Evolutionary conservation across 805 yeast species (phyloP), one percentile per base, ranked within the genome.

Genomic region (Wickerhamomyces sydowiorum): DNA sequence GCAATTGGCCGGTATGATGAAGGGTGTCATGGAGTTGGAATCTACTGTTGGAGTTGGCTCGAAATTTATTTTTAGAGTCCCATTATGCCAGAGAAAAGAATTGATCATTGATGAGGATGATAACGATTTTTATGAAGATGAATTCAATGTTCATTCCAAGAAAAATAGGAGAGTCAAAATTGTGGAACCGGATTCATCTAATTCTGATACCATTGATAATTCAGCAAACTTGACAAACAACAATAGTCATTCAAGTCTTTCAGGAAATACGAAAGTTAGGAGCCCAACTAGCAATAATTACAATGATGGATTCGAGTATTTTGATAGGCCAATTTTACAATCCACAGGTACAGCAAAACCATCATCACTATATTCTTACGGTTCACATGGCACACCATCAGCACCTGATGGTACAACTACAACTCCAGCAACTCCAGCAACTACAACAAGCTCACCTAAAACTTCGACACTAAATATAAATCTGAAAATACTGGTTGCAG

Each of bases 1-100:
- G 45, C 97, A 91, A 62, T 74, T 93, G 45, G 96, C 96, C 0
- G 76, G 74, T 28, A 78, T 90, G 79, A 91, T 91, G 98, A 75
- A 80, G 43, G 96, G 99, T 43, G 79, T 88, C 0, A 75, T 93
- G 63, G 75, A 79, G 2, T 62, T 93, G 39, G 73, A 82, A 43
- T 84, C 96, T 0, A 70, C 73, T 22, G 74, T 86, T 18, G 96
- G 96, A 0, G 71, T 76, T 20, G 99, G 99, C 1, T 83, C 96
- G 1, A 81, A 80, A 10, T 91, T 91, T 57, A 81, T 79, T 0
- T 86, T 93, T 52, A 79, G 82, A 1, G 80, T 91, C 14, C 95
- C 95, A 1, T 60, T 87, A 37, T 74, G 76, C 1, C 93, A 86
- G 56, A 61, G 60, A 3, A 57, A 61, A 41, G 69, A 60, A 40